Evolutionary conservation across 1,139 yeast genomes (phyloP).

Genomic region (Sugiyamaella xylanicola): DNA sequence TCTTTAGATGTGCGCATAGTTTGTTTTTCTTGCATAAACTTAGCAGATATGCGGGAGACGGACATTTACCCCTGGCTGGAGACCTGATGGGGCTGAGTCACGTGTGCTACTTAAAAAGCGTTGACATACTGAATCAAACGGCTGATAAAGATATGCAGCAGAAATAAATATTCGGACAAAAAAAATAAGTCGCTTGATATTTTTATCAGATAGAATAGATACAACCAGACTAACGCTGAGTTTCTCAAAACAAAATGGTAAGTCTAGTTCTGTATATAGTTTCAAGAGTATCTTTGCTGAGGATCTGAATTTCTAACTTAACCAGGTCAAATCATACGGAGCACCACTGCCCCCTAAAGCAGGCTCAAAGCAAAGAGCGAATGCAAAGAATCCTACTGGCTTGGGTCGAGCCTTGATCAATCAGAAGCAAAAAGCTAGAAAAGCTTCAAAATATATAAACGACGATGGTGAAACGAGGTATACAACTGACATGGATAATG

Average conservation of each 20-base stretch:
- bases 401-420: slow-evolving; percentile 83
- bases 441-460: slow-evolving; percentile 72
- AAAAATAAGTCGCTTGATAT: neutral
- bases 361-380: slow-evolving; percentile 54
- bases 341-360: slow-evolving; percentile 93
- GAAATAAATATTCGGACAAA: neutral
- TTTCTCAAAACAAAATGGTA: neutral
- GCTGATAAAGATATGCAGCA: neutral
- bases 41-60: no score
- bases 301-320: neutral
- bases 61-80: no score
- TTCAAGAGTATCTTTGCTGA: no score
- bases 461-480: slow-evolving; percentile 54
- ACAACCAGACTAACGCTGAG: neutral
- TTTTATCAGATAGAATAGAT: neutral
- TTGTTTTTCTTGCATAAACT: no score
- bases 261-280: neutral
- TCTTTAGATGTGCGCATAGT: no score
- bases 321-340: slow-evolving; percentile 29
- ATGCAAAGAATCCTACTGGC: slow-evolving; percentile 81
- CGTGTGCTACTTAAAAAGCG: no score
- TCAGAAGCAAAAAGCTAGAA: slow-evolving; percentile 68
- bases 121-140: no score
- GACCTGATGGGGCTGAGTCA: no score
- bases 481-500: slow-evolving; percentile 45